A percentile compares a stretch with the other conserved stretches of the same genome.
These are phyloP conservation scores for Drosera spatulata DNA, from an alignment of 179 eudicot genomes.

Conservation along the genomic window DNA sequence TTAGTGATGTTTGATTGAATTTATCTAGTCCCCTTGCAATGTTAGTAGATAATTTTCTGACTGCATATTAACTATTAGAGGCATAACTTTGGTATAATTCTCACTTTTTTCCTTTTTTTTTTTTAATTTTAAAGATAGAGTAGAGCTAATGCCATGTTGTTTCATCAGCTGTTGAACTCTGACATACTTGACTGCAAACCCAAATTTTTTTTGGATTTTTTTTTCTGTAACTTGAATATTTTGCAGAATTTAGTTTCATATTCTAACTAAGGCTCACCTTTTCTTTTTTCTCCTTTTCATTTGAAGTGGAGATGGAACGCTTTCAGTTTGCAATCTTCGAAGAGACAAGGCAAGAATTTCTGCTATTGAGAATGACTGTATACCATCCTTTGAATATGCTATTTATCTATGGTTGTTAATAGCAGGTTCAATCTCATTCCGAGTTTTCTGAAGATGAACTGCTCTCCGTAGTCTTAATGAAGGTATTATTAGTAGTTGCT, in stretches of 20 bases:
- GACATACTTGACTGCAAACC: too few species aligned
- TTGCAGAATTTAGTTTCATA: too few species aligned
- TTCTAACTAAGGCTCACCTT: neutral
- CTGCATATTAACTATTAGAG: too few species aligned
- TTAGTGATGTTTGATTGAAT: neutral
- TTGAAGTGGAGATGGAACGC: constrained; percentile 85
- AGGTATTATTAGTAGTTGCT: constrained; percentile 33
- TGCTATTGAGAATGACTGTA: constrained; percentile 1
- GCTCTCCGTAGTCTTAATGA: constrained; percentile 82
- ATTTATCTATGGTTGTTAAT: constrained; percentile 1
- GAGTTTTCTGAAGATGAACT: constrained; percentile 96
- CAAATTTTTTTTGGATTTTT: too few species aligned
- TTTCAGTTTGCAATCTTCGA: constrained; percentile 87
- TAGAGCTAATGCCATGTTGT: too few species aligned
- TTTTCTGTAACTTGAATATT: too few species aligned
- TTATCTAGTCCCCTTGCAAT: neutral
- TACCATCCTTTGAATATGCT: constrained; percentile 1
- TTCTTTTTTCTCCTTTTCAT: constrained; percentile 12
- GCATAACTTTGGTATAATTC: too few species aligned
- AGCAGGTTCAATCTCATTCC: constrained; percentile 76
- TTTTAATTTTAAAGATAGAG: too few species aligned
- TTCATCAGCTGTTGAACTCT: too few species aligned
- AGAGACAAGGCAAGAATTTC: constrained; percentile 77
- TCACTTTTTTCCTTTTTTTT: too few species aligned
- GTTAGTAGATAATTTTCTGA: too few species aligned